These are phyloP conservation scores for Sporothrix brunneoviolacea DNA, from an alignment of 2,329 filamentous ascomycete genomes.

Conservation along the genomic window DNA sequence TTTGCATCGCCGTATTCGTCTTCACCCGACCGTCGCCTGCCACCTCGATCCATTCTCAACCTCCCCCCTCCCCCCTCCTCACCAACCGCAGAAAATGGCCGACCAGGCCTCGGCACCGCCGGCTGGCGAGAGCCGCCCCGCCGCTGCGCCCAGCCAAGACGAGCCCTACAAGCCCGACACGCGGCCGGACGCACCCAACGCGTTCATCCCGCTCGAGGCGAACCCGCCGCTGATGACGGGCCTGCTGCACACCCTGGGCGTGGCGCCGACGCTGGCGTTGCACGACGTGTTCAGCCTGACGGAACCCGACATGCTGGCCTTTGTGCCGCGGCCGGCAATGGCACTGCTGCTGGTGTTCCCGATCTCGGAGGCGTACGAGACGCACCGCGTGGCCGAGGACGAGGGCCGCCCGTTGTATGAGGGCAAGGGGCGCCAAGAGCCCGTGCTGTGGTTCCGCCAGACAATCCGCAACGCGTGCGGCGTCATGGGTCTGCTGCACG, in stretches of 20 bases:
- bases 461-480: conserved; percentile 93
- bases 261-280: conserved; percentile 68
- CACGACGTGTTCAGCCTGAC: conserved; percentile 90
- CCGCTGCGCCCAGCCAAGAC: too few relatives aligned
- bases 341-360: conserved; percentile 92
- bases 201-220: conserved; percentile 57
- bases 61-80: too few relatives aligned
- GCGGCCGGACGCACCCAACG: conserved; percentile 15
- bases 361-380: conserved; percentile 71
- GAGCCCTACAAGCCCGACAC: conserved; percentile 6
- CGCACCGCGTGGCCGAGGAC: conserved; percentile 69
- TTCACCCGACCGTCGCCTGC: too few relatives aligned
- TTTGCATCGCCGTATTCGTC: too few relatives aligned
- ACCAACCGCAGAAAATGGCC: too few relatives aligned
- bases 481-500: conserved; percentile 80
- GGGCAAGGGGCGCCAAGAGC: conserved; percentile 61
- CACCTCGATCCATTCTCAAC: too few relatives aligned
- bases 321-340: conserved; percentile 81
- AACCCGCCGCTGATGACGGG: conserved; percentile 86
- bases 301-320: conserved; percentile 74
- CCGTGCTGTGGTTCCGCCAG: conserved; percentile 89
- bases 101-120: too few relatives aligned
- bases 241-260: conserved; percentile 75
- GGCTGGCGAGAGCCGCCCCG: too few relatives aligned
- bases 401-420: conserved; percentile 53